Base-by-base conservation (phyloP, 495 filamentous ascomycete species). In the Mycothermus thermophilus region DNA sequence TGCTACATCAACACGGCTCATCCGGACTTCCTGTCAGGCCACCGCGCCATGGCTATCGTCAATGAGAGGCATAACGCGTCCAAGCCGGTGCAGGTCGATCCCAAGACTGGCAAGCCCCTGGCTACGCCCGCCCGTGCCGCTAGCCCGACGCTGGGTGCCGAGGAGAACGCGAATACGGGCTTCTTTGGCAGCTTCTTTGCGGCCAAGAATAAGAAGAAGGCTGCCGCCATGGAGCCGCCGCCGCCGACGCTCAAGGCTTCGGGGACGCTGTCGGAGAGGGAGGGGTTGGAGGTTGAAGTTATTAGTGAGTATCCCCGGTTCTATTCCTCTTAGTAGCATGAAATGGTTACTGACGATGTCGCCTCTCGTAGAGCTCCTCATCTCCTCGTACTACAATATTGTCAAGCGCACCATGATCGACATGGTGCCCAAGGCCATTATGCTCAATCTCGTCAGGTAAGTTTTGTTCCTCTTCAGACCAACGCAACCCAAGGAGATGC, bases 371-470 rank as follows among this genome's bases (percentile, higher is more conserved):
- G 86, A 99, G 58, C 75, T 96, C 26, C 69, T 99, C 37, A 96
- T 99, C 50, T 79, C 72, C 32, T 94, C 86, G 3, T 99, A 99
- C 71, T 99, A 78, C 64, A 93, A 90, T 62, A 96, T 99, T 55
- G 87, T 93, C 32, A 82, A 83, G 65, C 72, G 88, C 38, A 99
- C 92, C 32, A 90, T 99, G 88, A 94, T 96, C 42, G 92, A 99
- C 50, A 99, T 96, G 92, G 92, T 99, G 3, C 92, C 92, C 25
- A 99, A 99, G 65, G 90, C 92, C 13, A 90, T 99, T 60, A 99
- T 99, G 92, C 71, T 95, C 33, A 93, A 76, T 37, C 74, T 99
- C 26, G 92, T 99, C 17, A 75, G 82, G 83, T 94, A 77, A 43
- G 84, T 75, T 13, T 17, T 36, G 22, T 12, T 15, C 0, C n/a